Base-by-base conservation (phyloP, 2,329 filamentous ascomycete species). In the Aspergillus brasiliensis region DNA sequence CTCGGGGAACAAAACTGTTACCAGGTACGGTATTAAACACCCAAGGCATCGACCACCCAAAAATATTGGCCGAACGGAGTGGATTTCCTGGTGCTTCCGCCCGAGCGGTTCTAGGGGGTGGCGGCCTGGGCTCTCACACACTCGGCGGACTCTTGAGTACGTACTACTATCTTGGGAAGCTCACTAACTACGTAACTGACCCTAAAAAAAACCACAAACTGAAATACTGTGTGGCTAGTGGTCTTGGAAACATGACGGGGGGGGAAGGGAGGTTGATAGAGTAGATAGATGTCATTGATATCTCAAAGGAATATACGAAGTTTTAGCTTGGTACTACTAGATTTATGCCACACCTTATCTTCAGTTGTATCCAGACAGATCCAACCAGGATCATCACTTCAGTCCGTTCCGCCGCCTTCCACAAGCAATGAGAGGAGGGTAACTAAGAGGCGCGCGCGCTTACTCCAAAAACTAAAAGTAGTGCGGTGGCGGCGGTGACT, bases 81-180 rank as follows among this genome's bases (percentile, higher is more conserved):
- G 57, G 55, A 44, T 54, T 59, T 62, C 28, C 60, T 63, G 59
- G 60, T 68, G 63, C 64, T 71, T 66, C 63, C 65, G 60, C 62
- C 61, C 62, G 65, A 62, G 62, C 65, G 66, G 65, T 70, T 71
- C 68, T 68, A 72, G 71, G 70, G 71, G 71, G 71, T 73, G 71
- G 70, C 71, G 69, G 67, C 62, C 63, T 66, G 60, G 53, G 60
- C 48, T 46, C 62, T 42, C 57, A 57, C 61, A 56, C 49, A 42
- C 57, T 13, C 27, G 27, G 31, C n/a, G 25, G 37, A 48, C 23
- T 25, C 55, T 34, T 31, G 42, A 55, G 28, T 37, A 51, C 21
- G 34, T 51, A 38, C 37, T 57, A 46, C 57, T 60, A 62, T 46
- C 56, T 51, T 60, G 19, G 40, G 42, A 28, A 34, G 11, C 31